Conservation (phyloP, 169 alveolate species). For the Plasmodium reichenowi region DNA sequence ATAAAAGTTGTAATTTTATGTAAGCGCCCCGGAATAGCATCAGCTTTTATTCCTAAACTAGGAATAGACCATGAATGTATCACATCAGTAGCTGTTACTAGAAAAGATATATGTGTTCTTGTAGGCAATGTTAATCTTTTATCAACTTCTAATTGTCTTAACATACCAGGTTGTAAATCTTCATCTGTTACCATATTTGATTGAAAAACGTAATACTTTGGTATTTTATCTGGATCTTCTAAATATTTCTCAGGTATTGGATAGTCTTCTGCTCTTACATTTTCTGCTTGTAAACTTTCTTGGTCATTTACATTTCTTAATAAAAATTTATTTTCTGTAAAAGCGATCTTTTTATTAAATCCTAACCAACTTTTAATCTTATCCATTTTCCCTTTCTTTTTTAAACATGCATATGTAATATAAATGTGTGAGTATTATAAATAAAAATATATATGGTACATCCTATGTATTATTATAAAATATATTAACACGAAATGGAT, state of each 20-base stretch:
- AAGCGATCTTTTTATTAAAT: conserved; percentile 14
- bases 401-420: too few relatives aligned
- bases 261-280: conserved; percentile 80
- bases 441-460: too few relatives aligned
- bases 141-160: conserved; percentile 91
- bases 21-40: conserved; percentile 93
- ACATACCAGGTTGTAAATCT: conserved; percentile 89
- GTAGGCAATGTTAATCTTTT: conserved; percentile 91
- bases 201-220: conserved; percentile 86
- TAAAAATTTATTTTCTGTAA: conserved; percentile 31
- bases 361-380: conserved; percentile 28
- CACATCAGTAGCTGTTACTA: conserved; percentile 90
- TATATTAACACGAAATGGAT: too few relatives aligned
- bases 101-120: conserved; percentile 91
- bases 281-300: conserved; percentile 11
- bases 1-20: conserved; percentile 90
- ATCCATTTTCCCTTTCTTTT: conserved; percentile 17
- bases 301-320: conserved; percentile 34
- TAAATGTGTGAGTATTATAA: too few relatives aligned
- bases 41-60: conserved; percentile 92
- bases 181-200: conserved; percentile 88
- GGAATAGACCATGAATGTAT: conserved; percentile 89
- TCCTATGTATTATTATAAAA: too few relatives aligned
- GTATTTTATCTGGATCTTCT: conserved; percentile 86
- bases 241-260: conserved; percentile 84